Conservation (phyloP, 2,329 filamentous ascomycete species). For the Fusarium neocosmosporiellum region DNA sequence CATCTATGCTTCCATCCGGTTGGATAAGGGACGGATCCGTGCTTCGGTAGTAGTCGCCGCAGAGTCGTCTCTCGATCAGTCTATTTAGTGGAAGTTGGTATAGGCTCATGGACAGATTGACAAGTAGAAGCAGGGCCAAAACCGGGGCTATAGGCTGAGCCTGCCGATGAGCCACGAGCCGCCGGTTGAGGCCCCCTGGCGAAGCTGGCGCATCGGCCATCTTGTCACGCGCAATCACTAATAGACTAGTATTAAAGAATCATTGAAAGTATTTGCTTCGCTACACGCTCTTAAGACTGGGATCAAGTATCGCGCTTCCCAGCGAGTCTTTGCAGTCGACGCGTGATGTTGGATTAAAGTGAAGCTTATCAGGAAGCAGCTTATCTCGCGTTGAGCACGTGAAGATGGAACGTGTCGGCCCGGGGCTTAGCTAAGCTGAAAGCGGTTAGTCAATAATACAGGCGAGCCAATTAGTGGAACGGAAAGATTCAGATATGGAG, state of each 20-base stretch:
- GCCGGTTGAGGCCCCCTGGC: too few relatives aligned
- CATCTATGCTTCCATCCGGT: conserved; percentile 56
- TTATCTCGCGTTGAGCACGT: background rate
- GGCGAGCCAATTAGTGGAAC: background rate
- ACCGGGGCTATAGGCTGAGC: conserved; percentile 39
- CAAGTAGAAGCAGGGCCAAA: conserved; percentile 55
- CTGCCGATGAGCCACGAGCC: background rate
- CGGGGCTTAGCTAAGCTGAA: background rate
- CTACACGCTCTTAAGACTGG: background rate
- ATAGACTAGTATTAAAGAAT: too few relatives aligned
- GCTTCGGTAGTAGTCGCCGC: conserved; percentile 59
- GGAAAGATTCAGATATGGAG: background rate
- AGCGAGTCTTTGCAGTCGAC: background rate
- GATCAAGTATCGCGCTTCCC: background rate
- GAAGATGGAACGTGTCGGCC: background rate
- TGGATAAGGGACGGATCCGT: conserved; percentile 48
- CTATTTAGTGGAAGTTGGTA: conserved; percentile 61
- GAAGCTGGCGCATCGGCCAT: background rate
- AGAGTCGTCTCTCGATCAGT: conserved; percentile 60
- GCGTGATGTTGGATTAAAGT: background rate
- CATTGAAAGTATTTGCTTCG: too few relatives aligned
- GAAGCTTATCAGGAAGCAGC: background rate
- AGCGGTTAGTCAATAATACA: background rate
- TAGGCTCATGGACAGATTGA: conserved; percentile 60
- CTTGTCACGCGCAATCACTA: background rate